Percentiles rank a stretch among this genome's conserved stretches.
Evolutionary conservation across 768 basidiomycete species (phyloP).

Genomic region (Dentipellis sp.): DNA sequence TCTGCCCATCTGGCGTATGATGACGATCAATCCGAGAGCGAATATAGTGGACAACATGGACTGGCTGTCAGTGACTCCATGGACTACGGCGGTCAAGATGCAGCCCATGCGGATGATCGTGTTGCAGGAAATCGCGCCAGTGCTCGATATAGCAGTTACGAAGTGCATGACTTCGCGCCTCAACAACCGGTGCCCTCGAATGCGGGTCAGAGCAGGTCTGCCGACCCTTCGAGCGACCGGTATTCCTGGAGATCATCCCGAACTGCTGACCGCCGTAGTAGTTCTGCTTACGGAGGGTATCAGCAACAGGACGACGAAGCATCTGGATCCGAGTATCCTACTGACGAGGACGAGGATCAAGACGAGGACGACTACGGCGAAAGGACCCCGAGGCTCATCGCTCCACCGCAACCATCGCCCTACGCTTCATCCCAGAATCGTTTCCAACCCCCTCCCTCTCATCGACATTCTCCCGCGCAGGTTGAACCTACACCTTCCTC

Average conservation of each 20-base stretch:
- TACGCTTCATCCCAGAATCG: neutral
- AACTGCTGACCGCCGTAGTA: neutral
- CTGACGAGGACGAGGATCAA: neutral
- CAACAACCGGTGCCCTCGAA: neutral
- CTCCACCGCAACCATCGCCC: neutral
- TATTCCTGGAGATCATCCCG: neutral
- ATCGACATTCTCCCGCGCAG: too few species aligned
- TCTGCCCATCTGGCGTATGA: neutral
- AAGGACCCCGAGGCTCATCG: neutral
- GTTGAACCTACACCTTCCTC: too few species aligned
- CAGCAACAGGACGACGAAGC: neutral
- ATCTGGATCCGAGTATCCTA: neutral
- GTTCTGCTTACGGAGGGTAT: neutral
- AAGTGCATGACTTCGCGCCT: neutral
- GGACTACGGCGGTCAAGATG: neutral
- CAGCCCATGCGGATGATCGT: neutral
- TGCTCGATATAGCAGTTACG: neutral
- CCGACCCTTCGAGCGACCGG: neutral
- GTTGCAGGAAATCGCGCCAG: neutral
- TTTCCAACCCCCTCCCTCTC: too few species aligned
- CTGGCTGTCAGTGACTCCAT: constrained; percentile 14
- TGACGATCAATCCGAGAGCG: constrained; percentile 19
- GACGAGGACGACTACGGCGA: neutral
- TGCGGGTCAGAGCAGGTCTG: neutral
- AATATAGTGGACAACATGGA: constrained; percentile 22